These are phyloP conservation scores for Phytophthora brassicae DNA, from an alignment of 352 stramenopile species.

Conservation along the genomic window DNA sequence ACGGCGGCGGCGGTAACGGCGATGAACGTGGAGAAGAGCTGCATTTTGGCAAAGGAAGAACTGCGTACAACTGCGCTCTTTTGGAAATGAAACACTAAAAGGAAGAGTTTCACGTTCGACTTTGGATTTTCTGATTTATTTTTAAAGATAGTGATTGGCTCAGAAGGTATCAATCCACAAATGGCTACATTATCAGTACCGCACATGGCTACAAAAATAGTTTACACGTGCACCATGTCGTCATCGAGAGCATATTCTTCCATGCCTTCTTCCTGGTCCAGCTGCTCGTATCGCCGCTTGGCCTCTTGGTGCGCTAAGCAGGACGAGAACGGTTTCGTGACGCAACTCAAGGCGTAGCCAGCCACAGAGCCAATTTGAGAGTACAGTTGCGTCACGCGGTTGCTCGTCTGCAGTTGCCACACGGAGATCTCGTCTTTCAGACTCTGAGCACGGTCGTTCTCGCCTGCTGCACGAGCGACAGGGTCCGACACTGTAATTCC, in stretches of 20 bases:
- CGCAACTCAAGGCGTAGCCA: conserved; percentile 32
- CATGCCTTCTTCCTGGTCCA: conserved; percentile 44
- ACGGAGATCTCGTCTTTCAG: conserved; percentile 49
- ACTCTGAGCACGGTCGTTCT: conserved; percentile 32
- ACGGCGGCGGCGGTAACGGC: conserved; percentile 16
- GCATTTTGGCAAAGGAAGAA: conserved; percentile 20
- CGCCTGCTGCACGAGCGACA: conserved; percentile 27
- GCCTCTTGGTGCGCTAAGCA: conserved; percentile 35
- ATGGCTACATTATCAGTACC: no score
- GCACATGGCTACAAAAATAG: no score
- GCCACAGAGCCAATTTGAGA: conserved; percentile 30
- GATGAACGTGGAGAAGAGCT: conserved; percentile 24
- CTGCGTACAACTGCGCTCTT: background rate
- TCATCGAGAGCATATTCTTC: conserved; percentile 41
- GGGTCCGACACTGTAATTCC: conserved; percentile 28
- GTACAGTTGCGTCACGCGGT: conserved; percentile 32
- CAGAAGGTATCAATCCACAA: no score
- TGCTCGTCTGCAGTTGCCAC: conserved; percentile 44
- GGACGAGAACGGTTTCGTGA: conserved; percentile 37
- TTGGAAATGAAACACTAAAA: background rate
- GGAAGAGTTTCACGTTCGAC: background rate
- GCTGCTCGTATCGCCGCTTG: conserved; percentile 29
- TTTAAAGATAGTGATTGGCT: no score
- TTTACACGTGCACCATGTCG: conserved; percentile 29
- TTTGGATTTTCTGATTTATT: conserved; percentile 4